A percentile compares a stretch with the other conserved stretches of the same genome.
Conservation (phyloP, 805 yeast genomes). For the Saitoella complicata region DNA sequence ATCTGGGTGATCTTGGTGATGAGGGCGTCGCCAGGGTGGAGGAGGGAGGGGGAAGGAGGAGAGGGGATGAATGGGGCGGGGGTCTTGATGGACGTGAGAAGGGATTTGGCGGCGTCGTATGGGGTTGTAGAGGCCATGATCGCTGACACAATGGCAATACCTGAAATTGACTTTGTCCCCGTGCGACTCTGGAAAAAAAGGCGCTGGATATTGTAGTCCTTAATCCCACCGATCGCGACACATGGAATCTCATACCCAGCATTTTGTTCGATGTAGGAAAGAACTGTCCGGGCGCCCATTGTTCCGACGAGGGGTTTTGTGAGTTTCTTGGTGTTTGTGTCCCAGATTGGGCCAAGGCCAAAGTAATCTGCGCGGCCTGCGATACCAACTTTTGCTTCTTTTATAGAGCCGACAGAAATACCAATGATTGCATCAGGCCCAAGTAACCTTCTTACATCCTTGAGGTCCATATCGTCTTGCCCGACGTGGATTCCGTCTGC, state of each 20-base stretch:
- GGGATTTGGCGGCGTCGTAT: conserved; percentile 30
- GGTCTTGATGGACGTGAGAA: conserved; percentile 20
- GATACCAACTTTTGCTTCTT: conserved; percentile 39
- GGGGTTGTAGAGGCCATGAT: conserved; percentile 54
- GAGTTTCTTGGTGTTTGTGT: conserved; percentile 55
- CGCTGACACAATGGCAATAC: conserved; percentile 81
- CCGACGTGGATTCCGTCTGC: conserved; percentile 92
- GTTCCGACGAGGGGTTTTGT: conserved; percentile 50
- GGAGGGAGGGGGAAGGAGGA: neutral
- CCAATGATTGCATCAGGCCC: conserved; percentile 71
- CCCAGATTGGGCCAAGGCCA: conserved; percentile 69
- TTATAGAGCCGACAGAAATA: conserved; percentile 46
- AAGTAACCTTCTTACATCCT: conserved; percentile 40
- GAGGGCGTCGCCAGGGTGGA: conserved; percentile 4
- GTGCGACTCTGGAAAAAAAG: conserved; percentile 18
- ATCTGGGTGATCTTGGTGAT: conserved; percentile 13
- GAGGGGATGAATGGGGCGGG: conserved; percentile 16
- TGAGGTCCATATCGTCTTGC: conserved; percentile 59
- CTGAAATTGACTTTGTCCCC: conserved; percentile 39
- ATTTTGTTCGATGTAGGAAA: conserved; percentile 18
- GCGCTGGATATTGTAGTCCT: conserved; percentile 41
- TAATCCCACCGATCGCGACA: conserved; percentile 74
- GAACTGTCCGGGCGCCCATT: conserved; percentile 40
- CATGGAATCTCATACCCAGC: conserved; percentile 21
- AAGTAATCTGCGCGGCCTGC: conserved; percentile 50